A percentile compares a stretch with the other conserved stretches of the same genome.
phyloP scores from a whole-genome alignment of 805 yeast species.

The Barnettozyma sucrosica region DNA sequence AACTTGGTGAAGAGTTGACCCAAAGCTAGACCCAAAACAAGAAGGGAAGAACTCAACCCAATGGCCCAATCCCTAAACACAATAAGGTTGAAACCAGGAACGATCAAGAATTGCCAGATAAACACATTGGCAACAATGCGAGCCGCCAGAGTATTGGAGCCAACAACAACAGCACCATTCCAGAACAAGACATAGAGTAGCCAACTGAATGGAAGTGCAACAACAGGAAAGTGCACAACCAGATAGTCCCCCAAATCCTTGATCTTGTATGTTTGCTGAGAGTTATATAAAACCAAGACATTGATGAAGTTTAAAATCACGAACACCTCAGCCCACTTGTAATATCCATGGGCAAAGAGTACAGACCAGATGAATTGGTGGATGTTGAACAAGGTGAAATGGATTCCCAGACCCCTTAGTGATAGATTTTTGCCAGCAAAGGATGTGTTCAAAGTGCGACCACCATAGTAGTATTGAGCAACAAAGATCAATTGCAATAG shows the following conservation, averaged over 20 bases:
- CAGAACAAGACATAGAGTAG: conserved; percentile 67
- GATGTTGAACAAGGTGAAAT: conserved; percentile 58
- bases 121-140: conserved; percentile 66
- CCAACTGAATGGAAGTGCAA: conserved; percentile 75
- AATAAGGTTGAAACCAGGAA: conserved; percentile 53
- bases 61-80: conserved; percentile 66
- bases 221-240: conserved; percentile 56
- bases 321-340: conserved; percentile 52
- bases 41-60: conserved; percentile 52
- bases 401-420: conserved; percentile 40
- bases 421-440: conserved; percentile 11
- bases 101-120: conserved; percentile 71
- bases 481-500: conserved; percentile 48
- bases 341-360: conserved; percentile 54
- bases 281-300: conserved; percentile 42
- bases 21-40: conserved; percentile 61
- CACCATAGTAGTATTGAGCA: conserved; percentile 37
- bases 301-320: conserved; percentile 56
- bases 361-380: conserved; percentile 58
- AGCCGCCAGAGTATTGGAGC: conserved; percentile 47
- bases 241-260: conserved; percentile 47
- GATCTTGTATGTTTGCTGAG: conserved; percentile 54
- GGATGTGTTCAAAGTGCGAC: conserved; percentile 6
- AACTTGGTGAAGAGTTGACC: conserved; percentile 64
- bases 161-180: conserved; percentile 70